phyloP scores from a whole-genome alignment of 2,329 filamentous ascomycete species.

The Nigrograna mackinnonii region DNA sequence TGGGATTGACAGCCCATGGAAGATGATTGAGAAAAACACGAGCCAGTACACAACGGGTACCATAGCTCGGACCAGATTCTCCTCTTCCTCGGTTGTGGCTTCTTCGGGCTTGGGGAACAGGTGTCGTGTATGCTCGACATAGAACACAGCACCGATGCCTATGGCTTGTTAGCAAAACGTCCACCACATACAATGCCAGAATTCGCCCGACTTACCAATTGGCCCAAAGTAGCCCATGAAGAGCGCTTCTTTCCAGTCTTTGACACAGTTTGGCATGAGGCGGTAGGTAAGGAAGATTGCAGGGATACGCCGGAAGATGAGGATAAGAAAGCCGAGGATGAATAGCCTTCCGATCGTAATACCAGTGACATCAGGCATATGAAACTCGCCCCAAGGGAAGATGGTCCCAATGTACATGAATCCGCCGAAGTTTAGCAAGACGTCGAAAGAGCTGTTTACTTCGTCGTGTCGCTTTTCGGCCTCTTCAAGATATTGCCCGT shows the following conservation, averaged over 20 bases:
- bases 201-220: slow-evolving; percentile 27
- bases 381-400: slow-evolving; percentile 60
- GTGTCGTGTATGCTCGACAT: slow-evolving; percentile 44
- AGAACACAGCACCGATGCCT: slow-evolving; percentile 51
- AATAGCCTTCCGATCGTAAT: slow-evolving; percentile 57
- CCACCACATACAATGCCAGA: slow-evolving; percentile 15
- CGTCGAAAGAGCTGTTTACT: slow-evolving; percentile 62
- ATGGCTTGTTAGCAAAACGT: not conserved
- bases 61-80: slow-evolving; percentile 45
- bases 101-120: slow-evolving; percentile 47
- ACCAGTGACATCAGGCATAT: slow-evolving; percentile 56
- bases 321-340: slow-evolving; percentile 55
- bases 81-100: slow-evolving; percentile 45
- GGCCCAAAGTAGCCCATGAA: slow-evolving; percentile 63
- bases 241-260: slow-evolving; percentile 61
- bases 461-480: slow-evolving; percentile 61
- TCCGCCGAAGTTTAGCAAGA: slow-evolving; percentile 62
- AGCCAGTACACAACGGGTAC: slow-evolving; percentile 46
- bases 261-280: slow-evolving; percentile 56
- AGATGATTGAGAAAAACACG: slow-evolving; percentile 47
- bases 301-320: slow-evolving; percentile 61
- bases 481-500: slow-evolving; percentile 62
- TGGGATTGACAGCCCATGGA: slow-evolving; percentile 55
- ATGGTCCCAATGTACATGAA: slow-evolving; percentile 64
- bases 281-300: slow-evolving; percentile 59